phyloP scores from a whole-genome alignment of 352 stramenopile genomes.

The Phytophthora hybrid region DNA sequence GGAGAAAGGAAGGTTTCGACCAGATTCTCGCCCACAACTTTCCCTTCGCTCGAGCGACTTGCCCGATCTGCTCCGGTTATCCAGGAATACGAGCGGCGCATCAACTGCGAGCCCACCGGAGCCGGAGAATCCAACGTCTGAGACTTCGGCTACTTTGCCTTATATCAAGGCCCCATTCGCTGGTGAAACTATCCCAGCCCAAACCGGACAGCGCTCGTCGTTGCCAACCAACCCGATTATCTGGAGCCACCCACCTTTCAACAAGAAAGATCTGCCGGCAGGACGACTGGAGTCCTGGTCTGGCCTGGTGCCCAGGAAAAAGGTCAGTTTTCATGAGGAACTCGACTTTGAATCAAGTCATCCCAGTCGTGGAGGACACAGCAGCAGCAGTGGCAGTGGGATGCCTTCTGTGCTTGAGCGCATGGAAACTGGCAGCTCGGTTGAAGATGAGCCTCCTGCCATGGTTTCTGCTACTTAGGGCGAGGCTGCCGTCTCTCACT shows the following conservation, averaged over 20 bases:
- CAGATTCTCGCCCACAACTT: slow-evolving; percentile 85
- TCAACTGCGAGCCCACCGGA: slow-evolving; percentile 19
- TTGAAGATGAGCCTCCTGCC: too few species aligned
- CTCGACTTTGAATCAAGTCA: slow-evolving; percentile 21
- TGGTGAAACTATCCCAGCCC: background rate
- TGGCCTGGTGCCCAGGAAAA: slow-evolving; percentile 30
- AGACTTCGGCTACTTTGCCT: slow-evolving; percentile 48
- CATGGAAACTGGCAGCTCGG: slow-evolving; percentile 35
- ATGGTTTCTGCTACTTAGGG: too few species aligned
- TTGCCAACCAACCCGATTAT: slow-evolving; percentile 51
- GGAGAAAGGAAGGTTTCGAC: slow-evolving; percentile 88
- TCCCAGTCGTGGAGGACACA: slow-evolving; percentile 21
- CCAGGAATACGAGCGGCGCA: slow-evolving; percentile 32
- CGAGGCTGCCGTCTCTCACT: too few species aligned
- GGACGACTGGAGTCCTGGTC: slow-evolving; percentile 21
- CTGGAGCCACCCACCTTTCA: slow-evolving; percentile 67
- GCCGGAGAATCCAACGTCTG: slow-evolving; percentile 12
- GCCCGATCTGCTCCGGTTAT: slow-evolving; percentile 40
- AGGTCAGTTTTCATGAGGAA: slow-evolving; percentile 43
- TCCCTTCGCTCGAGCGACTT: slow-evolving; percentile 40
- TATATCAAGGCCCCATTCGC: slow-evolving; percentile 34
- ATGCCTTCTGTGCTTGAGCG: slow-evolving; percentile 40
- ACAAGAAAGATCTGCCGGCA: slow-evolving; percentile 31
- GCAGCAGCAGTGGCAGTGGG: slow-evolving; percentile 20
- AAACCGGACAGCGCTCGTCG: slow-evolving; percentile 32